Evolutionary conservation across 768 basidiomycete genomes (phyloP), one percentile per base, ranked within the genome.

Genomic region (Serendipita sp.): DNA sequence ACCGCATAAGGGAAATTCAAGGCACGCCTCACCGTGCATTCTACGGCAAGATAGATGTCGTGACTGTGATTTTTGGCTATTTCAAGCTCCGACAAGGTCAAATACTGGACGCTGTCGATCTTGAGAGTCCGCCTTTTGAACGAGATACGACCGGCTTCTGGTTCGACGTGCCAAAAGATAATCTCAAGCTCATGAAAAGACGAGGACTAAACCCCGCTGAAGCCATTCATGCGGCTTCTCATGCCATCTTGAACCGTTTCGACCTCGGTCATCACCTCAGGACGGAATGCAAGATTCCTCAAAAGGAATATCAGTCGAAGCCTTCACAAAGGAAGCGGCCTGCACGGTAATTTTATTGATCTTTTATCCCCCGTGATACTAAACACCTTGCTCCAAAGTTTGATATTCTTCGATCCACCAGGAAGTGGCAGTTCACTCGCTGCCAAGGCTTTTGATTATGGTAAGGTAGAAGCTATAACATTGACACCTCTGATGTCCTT

Each of bases 161-260:
- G 90, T 74, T 93, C 26, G 87, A 93, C 68, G 74, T 92, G 1
- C 84, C 88, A 0, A 74, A 73, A 26, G 34, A 70, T 0, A 74
- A 81, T 22, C 70, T 90, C 51, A 69, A 76, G 3, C 69, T 83
- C n/a, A 75, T 91, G 70, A 71, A 72, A 13, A 65, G 66, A 11
- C 82, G 84, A 65, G 74, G 72, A 3, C 78, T 90, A 43, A 81
- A 84, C 64, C 78, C 82, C 0, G 88, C 90, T 0, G 90, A 81
- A 56, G 86, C 85, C 0, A 90, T 94, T 53, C 91, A 95, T 69
- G 80, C 89, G 3, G 90, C 91, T 2, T 78, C 85, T 66, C 92
- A 95, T 69, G 88, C 88, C 0, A 78, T 92, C 67, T 72, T 94
- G 65, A 91, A 90, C 68, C 79, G 81, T 43, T 90, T 90, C 67